Evolutionary conservation across 768 basidiomycete species (phyloP).

Genomic region (Lentinula guzmanii): DNA sequence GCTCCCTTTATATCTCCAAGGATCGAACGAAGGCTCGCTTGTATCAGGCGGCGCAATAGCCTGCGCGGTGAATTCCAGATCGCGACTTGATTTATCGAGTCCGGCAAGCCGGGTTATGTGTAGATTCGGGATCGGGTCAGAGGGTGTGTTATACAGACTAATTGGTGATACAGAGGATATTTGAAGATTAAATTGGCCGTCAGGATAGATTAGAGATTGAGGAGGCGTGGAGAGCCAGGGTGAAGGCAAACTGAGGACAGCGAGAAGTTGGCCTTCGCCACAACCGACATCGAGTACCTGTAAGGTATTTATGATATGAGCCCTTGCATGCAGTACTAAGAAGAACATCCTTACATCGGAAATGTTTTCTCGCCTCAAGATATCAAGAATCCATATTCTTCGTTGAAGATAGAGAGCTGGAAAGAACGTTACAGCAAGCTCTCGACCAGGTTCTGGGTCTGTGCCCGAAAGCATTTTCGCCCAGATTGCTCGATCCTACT

Average conservation of each 20-base stretch:
- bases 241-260: slow-evolving; percentile 66
- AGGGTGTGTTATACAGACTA: slow-evolving; percentile 13
- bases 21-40: slow-evolving; percentile 1
- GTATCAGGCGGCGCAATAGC: slow-evolving; percentile 24
- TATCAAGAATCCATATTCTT: slow-evolving; percentile 64
- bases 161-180: slow-evolving; percentile 1
- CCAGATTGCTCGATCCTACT: too few species aligned
- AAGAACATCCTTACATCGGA: slow-evolving; percentile 34
- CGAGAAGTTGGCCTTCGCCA: slow-evolving; percentile 72
- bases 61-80: slow-evolving; percentile 50
- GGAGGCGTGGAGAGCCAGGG: slow-evolving; percentile 55
- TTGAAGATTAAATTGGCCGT: slow-evolving; percentile 1
- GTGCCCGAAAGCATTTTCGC: neutral
- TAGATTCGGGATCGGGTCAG: slow-evolving; percentile 49
- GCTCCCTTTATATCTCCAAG: slow-evolving; percentile 17
- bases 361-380: slow-evolving; percentile 51
- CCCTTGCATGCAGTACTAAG: neutral
- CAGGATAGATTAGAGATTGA: slow-evolving; percentile 23
- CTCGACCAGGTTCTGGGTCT: slow-evolving; percentile 7
- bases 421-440: slow-evolving; percentile 55
- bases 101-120: slow-evolving; percentile 55
- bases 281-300: slow-evolving; percentile 84
- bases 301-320: neutral
- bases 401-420: slow-evolving; percentile 66
- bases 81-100: slow-evolving; percentile 53